A percentile compares a stretch with the other conserved stretches of the same genome.
Evolutionary conservation across 768 basidiomycete genomes (phyloP).

Genomic region (Xerocomellus amylosporus): DNA sequence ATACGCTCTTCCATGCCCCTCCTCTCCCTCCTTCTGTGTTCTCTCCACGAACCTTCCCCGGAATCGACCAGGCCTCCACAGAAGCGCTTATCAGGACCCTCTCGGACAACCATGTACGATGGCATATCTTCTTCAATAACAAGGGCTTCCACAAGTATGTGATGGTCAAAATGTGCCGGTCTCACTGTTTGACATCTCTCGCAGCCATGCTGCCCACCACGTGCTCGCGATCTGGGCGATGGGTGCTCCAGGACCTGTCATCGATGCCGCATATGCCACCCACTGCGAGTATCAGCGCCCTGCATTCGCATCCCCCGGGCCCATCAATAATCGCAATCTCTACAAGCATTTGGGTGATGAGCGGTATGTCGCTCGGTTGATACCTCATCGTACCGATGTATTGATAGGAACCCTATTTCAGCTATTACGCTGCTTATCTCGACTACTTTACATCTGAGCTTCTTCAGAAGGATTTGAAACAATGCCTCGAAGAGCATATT

Average conservation of each 20-base stretch:
- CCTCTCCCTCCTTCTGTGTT: constrained; percentile 29
- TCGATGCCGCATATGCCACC: constrained; percentile 42
- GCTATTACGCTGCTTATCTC: constrained; percentile 59
- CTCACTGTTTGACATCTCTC: constrained; percentile 16
- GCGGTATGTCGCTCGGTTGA: constrained; percentile 35
- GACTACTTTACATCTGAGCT: constrained; percentile 49
- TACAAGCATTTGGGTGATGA: constrained; percentile 55
- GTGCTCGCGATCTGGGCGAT: constrained; percentile 57
- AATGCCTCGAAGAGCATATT: constrained; percentile 53
- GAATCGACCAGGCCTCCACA: constrained; percentile 38
- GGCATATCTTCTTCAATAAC: constrained; percentile 54
- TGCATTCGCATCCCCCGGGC: constrained; percentile 29
- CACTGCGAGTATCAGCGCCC: constrained; percentile 40
- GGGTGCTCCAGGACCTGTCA: constrained; percentile 46
- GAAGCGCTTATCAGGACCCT: constrained; percentile 39
- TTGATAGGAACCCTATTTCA: constrained; percentile 20
- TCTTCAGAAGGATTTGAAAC: constrained; percentile 40
- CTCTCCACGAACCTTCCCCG: constrained; percentile 36
- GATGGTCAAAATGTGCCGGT: not conserved
- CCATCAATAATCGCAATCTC: constrained; percentile 41
- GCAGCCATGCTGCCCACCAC: constrained; percentile 57
- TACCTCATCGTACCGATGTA: not conserved
- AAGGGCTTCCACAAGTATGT: constrained; percentile 34
- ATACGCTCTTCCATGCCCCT: constrained; percentile 23
- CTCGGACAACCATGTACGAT: constrained; percentile 49